Conservation (phyloP, 129 eudicot genomes). For the Kitagawia praeruptora region DNA sequence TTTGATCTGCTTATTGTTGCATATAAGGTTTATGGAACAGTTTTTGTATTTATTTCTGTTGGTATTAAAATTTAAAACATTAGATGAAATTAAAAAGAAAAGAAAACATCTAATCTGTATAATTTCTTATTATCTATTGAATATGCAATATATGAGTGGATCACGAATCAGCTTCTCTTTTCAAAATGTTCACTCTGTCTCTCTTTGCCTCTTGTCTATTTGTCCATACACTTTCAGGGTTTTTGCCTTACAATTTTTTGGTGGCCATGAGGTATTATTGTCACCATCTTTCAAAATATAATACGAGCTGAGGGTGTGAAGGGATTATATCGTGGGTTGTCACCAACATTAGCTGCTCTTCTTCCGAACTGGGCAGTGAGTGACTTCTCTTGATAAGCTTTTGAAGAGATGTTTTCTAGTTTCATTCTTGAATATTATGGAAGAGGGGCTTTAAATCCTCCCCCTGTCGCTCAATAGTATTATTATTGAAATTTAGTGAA, state of each 20-base stretch:
- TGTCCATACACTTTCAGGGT: conserved; percentile 4
- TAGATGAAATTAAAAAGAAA: not conserved
- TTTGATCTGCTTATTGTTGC: not conserved
- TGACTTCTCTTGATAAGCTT: conserved; percentile 15
- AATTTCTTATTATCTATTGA: not conserved
- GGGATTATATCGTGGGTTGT: conserved; percentile 92
- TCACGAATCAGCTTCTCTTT: not conserved
- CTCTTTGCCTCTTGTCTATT: not conserved
- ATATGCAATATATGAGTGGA: not conserved
- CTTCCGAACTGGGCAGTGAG: conserved; percentile 99
- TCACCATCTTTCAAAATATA: conserved; percentile 57
- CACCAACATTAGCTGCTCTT: conserved; percentile 81
- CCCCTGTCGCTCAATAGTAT: not conserved
- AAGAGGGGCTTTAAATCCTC: not conserved
- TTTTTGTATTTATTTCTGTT: not conserved
- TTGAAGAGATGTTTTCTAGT: not conserved
- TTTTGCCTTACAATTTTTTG: conserved; percentile 7
- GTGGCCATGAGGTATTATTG: conserved; percentile 65
- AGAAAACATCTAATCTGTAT: not conserved
- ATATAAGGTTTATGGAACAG: not conserved
- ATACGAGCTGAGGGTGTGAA: conserved; percentile 62
- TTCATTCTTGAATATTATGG: not conserved
- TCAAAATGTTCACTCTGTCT: not conserved
- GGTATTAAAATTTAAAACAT: not conserved
- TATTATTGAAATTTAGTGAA: not conserved